Percentiles rank a stretch among this genome's conserved stretches.
Conservation (phyloP, 192 early-diverging fungal species). For the Borealophlyctis nickersoniae region DNA sequence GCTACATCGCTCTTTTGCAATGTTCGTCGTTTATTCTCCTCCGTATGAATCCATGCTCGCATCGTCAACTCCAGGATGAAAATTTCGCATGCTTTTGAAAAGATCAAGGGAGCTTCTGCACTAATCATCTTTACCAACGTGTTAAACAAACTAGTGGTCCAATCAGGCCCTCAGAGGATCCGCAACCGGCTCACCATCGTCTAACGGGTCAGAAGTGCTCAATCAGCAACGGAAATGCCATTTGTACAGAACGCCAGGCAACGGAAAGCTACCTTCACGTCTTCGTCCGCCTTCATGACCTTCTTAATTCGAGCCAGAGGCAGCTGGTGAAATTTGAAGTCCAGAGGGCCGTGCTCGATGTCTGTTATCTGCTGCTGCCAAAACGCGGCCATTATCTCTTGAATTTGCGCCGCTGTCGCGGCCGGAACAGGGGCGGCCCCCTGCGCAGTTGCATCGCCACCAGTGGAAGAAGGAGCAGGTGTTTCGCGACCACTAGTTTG, state of each 20-base stretch:
- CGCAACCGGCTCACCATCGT: too few relatives aligned
- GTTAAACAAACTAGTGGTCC: too few relatives aligned
- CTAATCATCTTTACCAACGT: conserved; percentile 67
- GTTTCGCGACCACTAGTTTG: too few relatives aligned
- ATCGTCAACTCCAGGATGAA: conserved; percentile 86
- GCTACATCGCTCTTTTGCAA: conserved; percentile 90
- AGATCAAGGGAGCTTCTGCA: conserved; percentile 85
- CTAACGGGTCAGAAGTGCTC: too few relatives aligned
- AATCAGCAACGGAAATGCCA: too few relatives aligned
- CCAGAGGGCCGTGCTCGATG: conserved; percentile 56
- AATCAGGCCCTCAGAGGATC: too few relatives aligned
- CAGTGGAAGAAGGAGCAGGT: too few relatives aligned
- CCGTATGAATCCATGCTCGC: conserved; percentile 81
- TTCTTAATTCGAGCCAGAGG: conserved; percentile 96
- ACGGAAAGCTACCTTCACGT: conserved; percentile 70
- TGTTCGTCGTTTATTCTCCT: conserved; percentile 95
- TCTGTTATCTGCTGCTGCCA: conserved; percentile 31
- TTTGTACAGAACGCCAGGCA: not conserved
- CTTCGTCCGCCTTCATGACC: conserved; percentile 97
- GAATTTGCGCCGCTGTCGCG: conserved; percentile 18
- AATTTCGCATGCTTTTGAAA: conserved; percentile 96
- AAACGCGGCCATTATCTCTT: conserved; percentile 22
- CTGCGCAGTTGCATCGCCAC: too few relatives aligned
- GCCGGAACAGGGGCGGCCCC: too few relatives aligned
- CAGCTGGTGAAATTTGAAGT: conserved; percentile 88